A percentile compares a stretch with the other conserved stretches of the same genome.
Evolutionary conservation across 139 green algal genomes (phyloP).

Genomic region (Coccomyxa sp.): DNA sequence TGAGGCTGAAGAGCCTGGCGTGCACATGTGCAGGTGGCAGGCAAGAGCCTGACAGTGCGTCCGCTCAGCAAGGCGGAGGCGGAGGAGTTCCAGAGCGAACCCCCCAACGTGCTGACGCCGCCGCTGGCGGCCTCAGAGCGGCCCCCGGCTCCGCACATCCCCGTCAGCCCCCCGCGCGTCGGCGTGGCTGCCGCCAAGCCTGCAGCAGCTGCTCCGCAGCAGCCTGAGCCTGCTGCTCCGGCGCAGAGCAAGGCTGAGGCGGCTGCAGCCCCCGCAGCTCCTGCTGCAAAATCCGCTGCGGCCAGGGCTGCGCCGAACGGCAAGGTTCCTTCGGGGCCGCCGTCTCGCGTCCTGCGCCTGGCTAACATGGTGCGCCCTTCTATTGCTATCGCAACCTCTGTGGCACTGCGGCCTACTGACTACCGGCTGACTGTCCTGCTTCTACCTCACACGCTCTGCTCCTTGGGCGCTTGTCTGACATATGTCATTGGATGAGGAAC

Average conservation of each 20-base stretch:
- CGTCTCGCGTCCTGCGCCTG: slow-evolving; percentile 31
- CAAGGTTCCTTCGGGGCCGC: background rate
- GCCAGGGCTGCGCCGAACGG: background rate
- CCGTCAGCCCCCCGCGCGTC: background rate
- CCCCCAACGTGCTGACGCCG: no score
- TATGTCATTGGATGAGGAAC: no score
- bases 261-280: background rate
- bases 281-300: background rate
- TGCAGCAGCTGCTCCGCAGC: background rate
- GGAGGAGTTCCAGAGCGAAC: background rate
- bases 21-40: background rate
- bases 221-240: background rate
- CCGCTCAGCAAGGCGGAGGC: background rate
- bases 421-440: no score
- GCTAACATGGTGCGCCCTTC: slow-evolving; percentile 34
- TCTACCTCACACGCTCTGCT: no score
- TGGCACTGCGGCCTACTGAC: no score
- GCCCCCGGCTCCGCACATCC: background rate
- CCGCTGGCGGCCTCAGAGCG: no score
- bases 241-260: background rate
- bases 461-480: no score
- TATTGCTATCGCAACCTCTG: no score
- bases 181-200: background rate
- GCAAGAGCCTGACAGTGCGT: background rate
- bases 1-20: no score